Evolutionary conservation across 768 basidiomycete species (phyloP).

Genomic region (Ephemerocybe angulata): DNA sequence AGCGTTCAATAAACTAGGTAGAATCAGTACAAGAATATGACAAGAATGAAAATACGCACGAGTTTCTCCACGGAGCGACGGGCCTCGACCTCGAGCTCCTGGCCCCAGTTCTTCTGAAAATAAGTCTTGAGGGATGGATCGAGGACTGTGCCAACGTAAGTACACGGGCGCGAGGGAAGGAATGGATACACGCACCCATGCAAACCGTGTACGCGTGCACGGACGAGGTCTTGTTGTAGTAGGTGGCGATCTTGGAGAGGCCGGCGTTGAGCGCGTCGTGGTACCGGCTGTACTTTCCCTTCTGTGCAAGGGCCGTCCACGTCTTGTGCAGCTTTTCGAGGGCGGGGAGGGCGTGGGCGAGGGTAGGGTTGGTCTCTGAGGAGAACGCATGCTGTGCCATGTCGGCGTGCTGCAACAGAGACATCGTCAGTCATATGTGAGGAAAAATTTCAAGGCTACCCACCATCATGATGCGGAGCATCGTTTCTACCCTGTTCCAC

Average conservation of each 20-base stretch:
- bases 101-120: conserved; percentile 4
- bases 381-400: conserved; percentile 23
- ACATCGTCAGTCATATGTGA: not conserved
- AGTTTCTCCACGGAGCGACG: not conserved
- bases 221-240: conserved; percentile 26
- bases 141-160: not conserved
- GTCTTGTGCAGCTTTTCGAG: conserved; percentile 27
- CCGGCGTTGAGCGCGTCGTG: conserved; percentile 21
- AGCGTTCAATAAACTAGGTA: too few relatives aligned
- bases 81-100: not conserved
- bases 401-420: conserved; percentile 24
- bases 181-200: conserved; percentile 19
- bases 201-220: conserved; percentile 28
- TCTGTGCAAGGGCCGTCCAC: conserved; percentile 17
- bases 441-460: not conserved
- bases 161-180: too few relatives aligned
- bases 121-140: not conserved
- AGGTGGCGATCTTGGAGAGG: conserved; percentile 23
- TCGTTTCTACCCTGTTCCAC: conserved; percentile 21
- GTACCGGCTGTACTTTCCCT: conserved; percentile 18
- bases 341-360: conserved; percentile 29
- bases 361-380: conserved; percentile 22
- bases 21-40: too few relatives aligned
- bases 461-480: conserved; percentile 20
- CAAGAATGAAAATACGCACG: not conserved